Percentiles rank a stretch among this genome's conserved stretches.
Evolutionary conservation across 257 asterid species (phyloP).

Genomic region (Solanum chiquidenum): DNA sequence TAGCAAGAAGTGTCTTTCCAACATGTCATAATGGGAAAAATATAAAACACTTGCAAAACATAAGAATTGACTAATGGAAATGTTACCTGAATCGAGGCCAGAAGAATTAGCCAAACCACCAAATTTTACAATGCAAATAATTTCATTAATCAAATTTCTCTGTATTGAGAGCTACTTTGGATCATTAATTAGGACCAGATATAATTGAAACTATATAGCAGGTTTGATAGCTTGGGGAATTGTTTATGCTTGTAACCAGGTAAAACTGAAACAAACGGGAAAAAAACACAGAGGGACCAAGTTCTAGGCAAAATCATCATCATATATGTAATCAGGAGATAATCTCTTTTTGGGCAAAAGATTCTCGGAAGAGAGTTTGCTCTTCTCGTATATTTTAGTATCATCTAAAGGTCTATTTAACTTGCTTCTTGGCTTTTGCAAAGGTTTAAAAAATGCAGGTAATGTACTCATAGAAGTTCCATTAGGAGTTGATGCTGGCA

Average conservation of each 20-base stretch:
- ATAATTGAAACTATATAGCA: not conserved
- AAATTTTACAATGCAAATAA: not conserved
- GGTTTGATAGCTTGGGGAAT: not conserved
- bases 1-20: not conserved
- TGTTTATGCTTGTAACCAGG: not conserved
- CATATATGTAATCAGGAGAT: slow-evolving; percentile 26
- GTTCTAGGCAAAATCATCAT: slow-evolving; percentile 61
- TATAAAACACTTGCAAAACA: not conserved
- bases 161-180: not conserved
- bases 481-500: slow-evolving; percentile 17
- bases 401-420: slow-evolving; percentile 38
- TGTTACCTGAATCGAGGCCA: not conserved
- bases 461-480: slow-evolving; percentile 16
- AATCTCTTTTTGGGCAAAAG: slow-evolving; percentile 34
- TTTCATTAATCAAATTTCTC: not conserved
- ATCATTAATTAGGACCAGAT: not conserved
- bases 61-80: not conserved
- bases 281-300: not conserved
- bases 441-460: slow-evolving; percentile 29
- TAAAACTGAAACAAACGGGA: not conserved
- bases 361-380: slow-evolving; percentile 20
- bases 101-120: not conserved
- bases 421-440: slow-evolving; percentile 32
- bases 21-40: not conserved
- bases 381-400: slow-evolving; percentile 12